phyloP scores from a whole-genome alignment of 2,329 filamentous ascomycete species.

The Colletotrichum liaoningense region DNA sequence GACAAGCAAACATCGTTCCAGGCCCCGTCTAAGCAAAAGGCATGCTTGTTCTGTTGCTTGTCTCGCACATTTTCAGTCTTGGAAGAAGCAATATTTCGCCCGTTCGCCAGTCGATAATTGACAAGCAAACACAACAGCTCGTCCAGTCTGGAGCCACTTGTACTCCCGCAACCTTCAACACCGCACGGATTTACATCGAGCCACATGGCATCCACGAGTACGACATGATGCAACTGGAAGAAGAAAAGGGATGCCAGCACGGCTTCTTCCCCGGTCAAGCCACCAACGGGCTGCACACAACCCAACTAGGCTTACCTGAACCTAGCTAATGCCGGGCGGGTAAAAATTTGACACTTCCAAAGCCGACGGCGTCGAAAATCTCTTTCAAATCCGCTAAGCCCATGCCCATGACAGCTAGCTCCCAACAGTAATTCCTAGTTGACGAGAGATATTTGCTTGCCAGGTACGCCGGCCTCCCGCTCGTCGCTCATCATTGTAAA shows the following conservation, averaged over 20 bases:
- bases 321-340: constrained; percentile 1
- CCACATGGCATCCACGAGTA: constrained; percentile 24
- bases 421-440: neutral
- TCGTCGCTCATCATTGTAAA: neutral
- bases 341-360: neutral
- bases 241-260: neutral
- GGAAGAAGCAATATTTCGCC: constrained; percentile 10
- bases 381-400: neutral
- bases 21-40: neutral
- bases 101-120: constrained; percentile 5
- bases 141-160: constrained; percentile 11
- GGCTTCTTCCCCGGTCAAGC: neutral
- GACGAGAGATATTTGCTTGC: neutral
- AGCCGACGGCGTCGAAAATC: constrained; percentile 7
- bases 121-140: constrained; percentile 12
- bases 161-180: neutral
- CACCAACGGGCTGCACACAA: neutral
- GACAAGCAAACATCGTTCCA: neutral
- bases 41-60: constrained; percentile 3
- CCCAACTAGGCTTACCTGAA: neutral
- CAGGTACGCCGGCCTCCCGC: neutral
- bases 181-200: neutral
- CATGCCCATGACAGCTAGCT: neutral
- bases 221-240: neutral
- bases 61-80: neutral